A percentile compares a stretch with the other conserved stretches of the same genome.
Evolutionary conservation across 306 rosid genomes (phyloP).

Genomic region (Boehmeria nivea): DNA sequence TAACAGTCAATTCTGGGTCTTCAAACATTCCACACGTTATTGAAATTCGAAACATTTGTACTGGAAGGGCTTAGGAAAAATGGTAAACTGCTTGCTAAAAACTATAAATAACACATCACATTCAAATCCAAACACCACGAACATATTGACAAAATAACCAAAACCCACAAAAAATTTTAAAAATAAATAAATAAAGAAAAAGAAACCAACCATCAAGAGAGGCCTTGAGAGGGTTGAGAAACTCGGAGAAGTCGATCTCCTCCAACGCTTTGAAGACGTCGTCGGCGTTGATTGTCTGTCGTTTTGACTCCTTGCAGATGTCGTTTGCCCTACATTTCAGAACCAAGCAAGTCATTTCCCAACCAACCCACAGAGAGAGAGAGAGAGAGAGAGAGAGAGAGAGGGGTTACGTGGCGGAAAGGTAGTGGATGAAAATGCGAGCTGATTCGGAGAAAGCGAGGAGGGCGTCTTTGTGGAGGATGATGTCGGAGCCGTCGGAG

Average conservation of each 20-base stretch:
- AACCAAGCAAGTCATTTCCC: neutral
- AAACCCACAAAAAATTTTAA: too few species aligned
- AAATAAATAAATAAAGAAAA: too few species aligned
- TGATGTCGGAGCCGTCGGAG: constrained; percentile 56
- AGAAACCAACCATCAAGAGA: constrained; percentile 54
- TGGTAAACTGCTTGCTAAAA: too few species aligned
- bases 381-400: neutral
- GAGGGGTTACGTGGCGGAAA: constrained; percentile 68
- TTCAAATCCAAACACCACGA: too few species aligned
- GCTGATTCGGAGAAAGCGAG: constrained; percentile 83
- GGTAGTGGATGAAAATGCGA: constrained; percentile 86
- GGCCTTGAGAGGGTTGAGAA: constrained; percentile 57
- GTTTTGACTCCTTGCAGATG: constrained; percentile 79
- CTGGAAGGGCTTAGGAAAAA: too few species aligned
- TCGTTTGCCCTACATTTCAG: constrained; percentile 67
- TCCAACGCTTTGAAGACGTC: constrained; percentile 78
- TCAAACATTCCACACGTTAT: too few species aligned
- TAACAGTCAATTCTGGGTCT: too few species aligned
- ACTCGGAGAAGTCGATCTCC: constrained; percentile 80
- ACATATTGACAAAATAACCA: too few species aligned
- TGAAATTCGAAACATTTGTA: too few species aligned
- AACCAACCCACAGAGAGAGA: neutral
- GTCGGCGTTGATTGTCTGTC: constrained; percentile 77
- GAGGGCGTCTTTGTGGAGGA: constrained; percentile 65
- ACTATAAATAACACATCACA: too few species aligned